Evolutionary conservation across 2,329 filamentous ascomycete genomes (phyloP).

Genomic region (Hypoxylon sp.): DNA sequence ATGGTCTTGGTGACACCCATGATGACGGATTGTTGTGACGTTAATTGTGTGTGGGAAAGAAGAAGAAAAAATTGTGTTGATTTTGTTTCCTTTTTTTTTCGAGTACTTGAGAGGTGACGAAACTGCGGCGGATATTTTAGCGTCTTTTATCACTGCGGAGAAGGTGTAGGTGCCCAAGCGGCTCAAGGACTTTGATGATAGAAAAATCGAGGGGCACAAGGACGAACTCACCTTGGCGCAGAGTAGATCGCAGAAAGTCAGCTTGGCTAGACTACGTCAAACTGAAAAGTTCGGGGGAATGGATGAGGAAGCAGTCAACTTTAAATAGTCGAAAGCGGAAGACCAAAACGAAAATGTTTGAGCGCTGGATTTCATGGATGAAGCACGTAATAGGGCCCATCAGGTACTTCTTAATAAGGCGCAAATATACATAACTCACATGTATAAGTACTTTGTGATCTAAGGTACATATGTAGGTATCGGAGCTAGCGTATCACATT

Average conservation of each 20-base stretch:
- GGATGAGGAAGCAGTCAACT: constrained; percentile 28
- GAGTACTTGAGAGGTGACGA: constrained; percentile 26
- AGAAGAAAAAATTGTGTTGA: constrained; percentile 1
- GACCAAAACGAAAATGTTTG: constrained; percentile 33
- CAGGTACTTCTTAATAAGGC: constrained; percentile 38
- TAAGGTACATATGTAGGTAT: constrained; percentile 23
- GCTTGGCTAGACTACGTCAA: constrained; percentile 31
- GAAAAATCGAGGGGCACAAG: constrained; percentile 13
- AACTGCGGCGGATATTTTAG: constrained; percentile 46
- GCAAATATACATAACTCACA: constrained; percentile 32
- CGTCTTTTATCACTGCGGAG: constrained; percentile 42
- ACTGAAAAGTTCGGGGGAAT: constrained; percentile 10
- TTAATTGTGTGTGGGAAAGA: neutral
- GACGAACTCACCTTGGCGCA: constrained; percentile 24
- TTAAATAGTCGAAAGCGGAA: constrained; percentile 39
- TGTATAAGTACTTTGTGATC: constrained; percentile 25
- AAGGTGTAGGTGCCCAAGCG: constrained; percentile 25
- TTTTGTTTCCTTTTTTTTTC: constrained; percentile 17
- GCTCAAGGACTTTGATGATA: constrained; percentile 20
- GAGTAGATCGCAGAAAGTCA: constrained; percentile 17
- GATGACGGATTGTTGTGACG: constrained; percentile 49
- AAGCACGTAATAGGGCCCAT: constrained; percentile 44
- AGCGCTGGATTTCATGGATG: constrained; percentile 36
- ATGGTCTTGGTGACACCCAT: constrained; percentile 82
- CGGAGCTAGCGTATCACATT: constrained; percentile 34